Evolutionary conservation across 345 rosid species (phyloP).

Genomic region (Reutealis trisperma): DNA sequence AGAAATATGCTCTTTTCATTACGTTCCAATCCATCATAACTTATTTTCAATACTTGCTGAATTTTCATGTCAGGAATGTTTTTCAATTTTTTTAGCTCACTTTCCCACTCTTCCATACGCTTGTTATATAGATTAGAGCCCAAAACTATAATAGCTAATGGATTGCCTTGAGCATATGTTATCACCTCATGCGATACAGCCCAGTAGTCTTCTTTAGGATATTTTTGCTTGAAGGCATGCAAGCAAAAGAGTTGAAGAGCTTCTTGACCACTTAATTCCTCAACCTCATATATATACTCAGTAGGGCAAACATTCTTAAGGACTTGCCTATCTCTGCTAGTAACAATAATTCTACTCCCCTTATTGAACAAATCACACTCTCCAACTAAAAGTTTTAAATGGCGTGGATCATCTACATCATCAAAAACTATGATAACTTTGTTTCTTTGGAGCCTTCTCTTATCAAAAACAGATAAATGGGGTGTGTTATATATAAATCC

Average conservation of each 20-base stretch:
- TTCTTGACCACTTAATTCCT: neutral
- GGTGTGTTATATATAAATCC: neutral
- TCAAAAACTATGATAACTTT: neutral
- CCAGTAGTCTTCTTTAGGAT: neutral
- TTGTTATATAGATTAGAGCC: neutral
- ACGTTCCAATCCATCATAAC: neutral
- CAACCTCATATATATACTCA: neutral
- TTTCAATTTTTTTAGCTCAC: neutral
- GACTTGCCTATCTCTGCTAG: neutral
- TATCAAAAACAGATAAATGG: no score
- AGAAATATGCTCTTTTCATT: neutral
- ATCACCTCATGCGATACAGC: neutral
- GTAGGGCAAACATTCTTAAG: neutral
- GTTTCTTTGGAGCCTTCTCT: neutral
- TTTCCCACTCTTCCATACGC: neutral
- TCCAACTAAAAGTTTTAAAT: neutral
- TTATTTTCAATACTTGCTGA: neutral
- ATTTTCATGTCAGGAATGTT: neutral
- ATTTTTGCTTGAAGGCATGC: neutral
- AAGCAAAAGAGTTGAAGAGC: neutral
- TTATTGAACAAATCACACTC: neutral
- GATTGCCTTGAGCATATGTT: neutral
- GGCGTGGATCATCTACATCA: neutral
- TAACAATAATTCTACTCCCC: constrained; percentile 7
- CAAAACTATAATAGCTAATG: constrained; percentile 5